phyloP scores from a whole-genome alignment of 2,329 filamentous ascomycete species.

The Lecanicillium sp. region DNA sequence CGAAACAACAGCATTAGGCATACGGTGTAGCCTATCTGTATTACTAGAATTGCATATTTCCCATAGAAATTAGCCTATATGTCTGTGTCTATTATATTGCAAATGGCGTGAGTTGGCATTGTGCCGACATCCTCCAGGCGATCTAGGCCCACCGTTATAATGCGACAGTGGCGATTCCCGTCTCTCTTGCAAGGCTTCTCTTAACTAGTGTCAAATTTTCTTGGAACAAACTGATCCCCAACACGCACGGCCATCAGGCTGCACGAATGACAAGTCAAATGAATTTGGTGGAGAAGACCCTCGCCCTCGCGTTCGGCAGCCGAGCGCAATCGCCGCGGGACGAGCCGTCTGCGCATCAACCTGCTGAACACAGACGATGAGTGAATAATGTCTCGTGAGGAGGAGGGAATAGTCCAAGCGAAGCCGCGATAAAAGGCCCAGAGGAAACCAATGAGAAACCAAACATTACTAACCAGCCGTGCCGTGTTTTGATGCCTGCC shows the following conservation, averaged over 20 bases:
- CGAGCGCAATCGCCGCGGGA: slow-evolving; percentile 1
- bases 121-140: too few species aligned
- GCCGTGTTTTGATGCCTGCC: neutral
- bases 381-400: too few species aligned
- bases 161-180: too few species aligned
- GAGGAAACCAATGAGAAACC: neutral
- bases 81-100: too few species aligned
- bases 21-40: neutral
- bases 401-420: too few species aligned
- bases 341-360: slow-evolving; percentile 1
- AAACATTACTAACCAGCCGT: neutral
- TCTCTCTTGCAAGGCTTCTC: too few species aligned
- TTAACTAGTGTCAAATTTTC: too few species aligned
- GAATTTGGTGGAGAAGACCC: neutral
- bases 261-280: neutral
- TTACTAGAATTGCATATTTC: slow-evolving; percentile 6
- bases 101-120: too few species aligned
- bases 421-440: too few species aligned
- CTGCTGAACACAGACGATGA: neutral
- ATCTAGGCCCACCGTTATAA: too few species aligned
- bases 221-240: too few species aligned
- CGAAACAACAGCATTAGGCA: slow-evolving; percentile 11
- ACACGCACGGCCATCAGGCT: neutral
- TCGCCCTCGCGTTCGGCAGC: neutral
- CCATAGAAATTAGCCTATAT: neutral